Base-by-base conservation (phyloP, 2,329 filamentous ascomycete species). In the Diaporthe australafricana region DNA sequence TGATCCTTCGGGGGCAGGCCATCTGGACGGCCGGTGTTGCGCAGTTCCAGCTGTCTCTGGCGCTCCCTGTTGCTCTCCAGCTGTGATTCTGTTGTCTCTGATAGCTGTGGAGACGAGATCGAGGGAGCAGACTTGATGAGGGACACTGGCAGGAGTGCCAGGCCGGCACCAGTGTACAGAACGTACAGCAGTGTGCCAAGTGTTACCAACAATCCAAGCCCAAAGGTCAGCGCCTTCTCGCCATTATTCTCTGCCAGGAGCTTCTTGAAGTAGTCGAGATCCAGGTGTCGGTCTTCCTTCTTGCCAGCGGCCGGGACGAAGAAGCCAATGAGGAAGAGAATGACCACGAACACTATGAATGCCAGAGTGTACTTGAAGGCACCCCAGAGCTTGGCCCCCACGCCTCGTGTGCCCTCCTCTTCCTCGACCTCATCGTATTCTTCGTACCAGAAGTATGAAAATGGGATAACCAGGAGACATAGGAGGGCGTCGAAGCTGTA, bases 371-470 rank as follows among this genome's bases (percentile, higher is more conserved):
- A 98, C 83, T 97, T 98, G 80, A 94, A 85, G 5, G 96, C 94
- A n/a, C 91, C 91, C 88, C 91, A 92, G 73, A 98, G 88, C 69
- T 94, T 89, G 78, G 90, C 89, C 8, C 87, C 87, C 72, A 92
- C 82, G 2, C 93, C 92, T 80, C 95, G 92, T 38, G 89, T 90
- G 40, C 94, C 93, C 73, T 94, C 90, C 77, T 97, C 94, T 42
- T 92, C 88, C 73, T 95, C 95, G 25, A 96, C 92, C 83, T 98
- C 95, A 78, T 98, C 96, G 76, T 97, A 97, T 82, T 98, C 96
- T 81, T 99, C 96, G 79, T 97, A 96, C 91, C 93, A 98, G 81
- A 99, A 99, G 85, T 99, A 99, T 60, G 95, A 93, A 80, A 99
- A 99, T 0, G 96, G 96, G 25, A 98, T 93, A 55, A 98, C 89